Evolutionary conservation across 352 stramenopile species (phyloP).

Genomic region (Pythium chondricola): DNA sequence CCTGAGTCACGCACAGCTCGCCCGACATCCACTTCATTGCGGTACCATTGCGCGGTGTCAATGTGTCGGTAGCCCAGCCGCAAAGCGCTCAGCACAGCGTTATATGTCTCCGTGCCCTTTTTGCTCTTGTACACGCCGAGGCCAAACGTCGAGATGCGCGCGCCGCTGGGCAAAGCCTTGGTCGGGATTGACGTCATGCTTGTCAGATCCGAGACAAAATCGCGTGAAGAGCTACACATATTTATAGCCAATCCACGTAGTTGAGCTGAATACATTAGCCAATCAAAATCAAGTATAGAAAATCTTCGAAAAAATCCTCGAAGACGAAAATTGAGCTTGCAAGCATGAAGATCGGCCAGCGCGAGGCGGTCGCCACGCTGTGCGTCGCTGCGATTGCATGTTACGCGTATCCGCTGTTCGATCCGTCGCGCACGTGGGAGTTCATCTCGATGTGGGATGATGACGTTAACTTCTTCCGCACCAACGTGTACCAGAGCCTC

Average conservation of each 20-base stretch:
- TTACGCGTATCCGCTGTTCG: constrained; percentile 16
- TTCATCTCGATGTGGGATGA: constrained; percentile 57
- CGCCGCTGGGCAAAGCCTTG: constrained; percentile 32
- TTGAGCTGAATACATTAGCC: constrained; percentile 5
- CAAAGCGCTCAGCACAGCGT: constrained; percentile 40
- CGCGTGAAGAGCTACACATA: no score
- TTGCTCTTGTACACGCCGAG: constrained; percentile 40
- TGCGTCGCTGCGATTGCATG: neutral
- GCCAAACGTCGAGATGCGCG: constrained; percentile 30
- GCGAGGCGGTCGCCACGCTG: neutral
- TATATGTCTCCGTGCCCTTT: constrained; percentile 30
- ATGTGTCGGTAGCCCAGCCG: constrained; percentile 82
- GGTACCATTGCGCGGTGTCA: constrained; percentile 76
- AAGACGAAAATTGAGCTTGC: no score
- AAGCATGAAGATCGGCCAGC: neutral
- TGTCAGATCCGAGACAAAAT: neutral
- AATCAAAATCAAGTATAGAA: neutral
- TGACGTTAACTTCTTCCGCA: constrained; percentile 48
- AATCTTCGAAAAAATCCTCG: constrained; percentile 21
- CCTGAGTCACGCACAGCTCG: constrained; percentile 54
- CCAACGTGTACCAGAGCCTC: constrained; percentile 39
- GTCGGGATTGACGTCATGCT: neutral
- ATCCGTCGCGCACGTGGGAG: constrained; percentile 26
- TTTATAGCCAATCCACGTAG: no score
- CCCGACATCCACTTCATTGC: constrained; percentile 82